Evolutionary conservation across 1,284 basidiomycete genomes (phyloP).

Genomic region (Neotropicomus parvogracilis): DNA sequence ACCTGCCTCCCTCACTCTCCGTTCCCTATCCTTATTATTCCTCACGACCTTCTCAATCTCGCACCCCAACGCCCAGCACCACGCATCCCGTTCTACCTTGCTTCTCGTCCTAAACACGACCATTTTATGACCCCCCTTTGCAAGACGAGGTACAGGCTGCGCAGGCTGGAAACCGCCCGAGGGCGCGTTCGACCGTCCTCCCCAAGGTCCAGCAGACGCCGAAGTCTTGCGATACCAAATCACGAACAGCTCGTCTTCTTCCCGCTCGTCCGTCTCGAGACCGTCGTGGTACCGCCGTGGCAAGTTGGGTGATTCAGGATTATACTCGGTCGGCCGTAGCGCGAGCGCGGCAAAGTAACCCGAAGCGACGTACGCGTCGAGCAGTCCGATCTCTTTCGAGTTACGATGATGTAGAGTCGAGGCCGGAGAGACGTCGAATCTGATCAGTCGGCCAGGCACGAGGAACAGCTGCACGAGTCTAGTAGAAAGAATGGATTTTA

Average conservation of each 20-base stretch:
- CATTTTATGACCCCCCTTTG: conserved; percentile 55
- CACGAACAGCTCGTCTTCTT: conserved; percentile 74
- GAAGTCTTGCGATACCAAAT: conserved; percentile 56
- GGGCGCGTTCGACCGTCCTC: conserved; percentile 22
- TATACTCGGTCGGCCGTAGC: conserved; percentile 59
- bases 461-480: conserved; percentile 71
- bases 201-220: neutral
- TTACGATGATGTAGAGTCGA: conserved; percentile 49
- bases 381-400: conserved; percentile 53
- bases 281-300: conserved; percentile 77
- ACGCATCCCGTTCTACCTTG: conserved; percentile 78
- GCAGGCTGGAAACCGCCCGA: conserved; percentile 23
- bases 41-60: conserved; percentile 78
- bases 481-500: neutral
- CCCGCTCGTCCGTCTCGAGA: conserved; percentile 70
- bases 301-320: conserved; percentile 45
- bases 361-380: conserved; percentile 75
- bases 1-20: conserved; percentile 54
- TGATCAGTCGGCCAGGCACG: conserved; percentile 59
- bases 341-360: conserved; percentile 71
- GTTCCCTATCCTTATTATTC: conserved; percentile 55
- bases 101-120: conserved; percentile 72
- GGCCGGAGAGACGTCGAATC: conserved; percentile 54
- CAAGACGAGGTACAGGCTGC: conserved; percentile 48
- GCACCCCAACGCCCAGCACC: conserved; percentile 82